phyloP scores from a whole-genome alignment of 257 asterid genomes.

The Gentiana macrophylla region DNA sequence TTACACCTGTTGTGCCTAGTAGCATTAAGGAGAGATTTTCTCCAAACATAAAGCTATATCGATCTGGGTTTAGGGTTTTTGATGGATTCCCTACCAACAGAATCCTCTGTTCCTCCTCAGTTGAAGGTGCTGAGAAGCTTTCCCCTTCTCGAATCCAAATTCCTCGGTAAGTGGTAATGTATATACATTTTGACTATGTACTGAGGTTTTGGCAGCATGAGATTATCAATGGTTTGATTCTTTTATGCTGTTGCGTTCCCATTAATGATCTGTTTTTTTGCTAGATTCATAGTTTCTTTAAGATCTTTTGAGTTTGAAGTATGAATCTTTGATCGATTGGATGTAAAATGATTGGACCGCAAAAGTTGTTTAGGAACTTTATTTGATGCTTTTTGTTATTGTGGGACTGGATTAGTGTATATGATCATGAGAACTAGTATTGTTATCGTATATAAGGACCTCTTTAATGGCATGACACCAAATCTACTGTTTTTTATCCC shows the following conservation, averaged over 20 bases:
- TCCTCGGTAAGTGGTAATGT: constrained; percentile 32
- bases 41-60: constrained; percentile 34
- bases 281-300: not conserved
- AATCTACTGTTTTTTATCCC: no score
- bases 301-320: not conserved
- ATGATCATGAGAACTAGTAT: no score
- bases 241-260: constrained; percentile 1
- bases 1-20: constrained; percentile 37
- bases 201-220: not conserved
- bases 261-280: no score
- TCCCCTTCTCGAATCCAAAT: constrained; percentile 46
- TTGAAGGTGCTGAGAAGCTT: constrained; percentile 58
- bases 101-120: constrained; percentile 42
- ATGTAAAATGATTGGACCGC: not conserved
- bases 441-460: no score
- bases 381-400: no score
- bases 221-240: not conserved
- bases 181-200: not conserved
- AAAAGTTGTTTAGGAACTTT: not conserved
- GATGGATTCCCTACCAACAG: constrained; percentile 27
- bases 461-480: no score
- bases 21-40: constrained; percentile 29
- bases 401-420: no score
- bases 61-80: constrained; percentile 44
- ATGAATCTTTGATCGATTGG: not conserved